Evolutionary conservation across 2,329 filamentous ascomycete species (phyloP).

Genomic region (Pestalotiopsis sp.): DNA sequence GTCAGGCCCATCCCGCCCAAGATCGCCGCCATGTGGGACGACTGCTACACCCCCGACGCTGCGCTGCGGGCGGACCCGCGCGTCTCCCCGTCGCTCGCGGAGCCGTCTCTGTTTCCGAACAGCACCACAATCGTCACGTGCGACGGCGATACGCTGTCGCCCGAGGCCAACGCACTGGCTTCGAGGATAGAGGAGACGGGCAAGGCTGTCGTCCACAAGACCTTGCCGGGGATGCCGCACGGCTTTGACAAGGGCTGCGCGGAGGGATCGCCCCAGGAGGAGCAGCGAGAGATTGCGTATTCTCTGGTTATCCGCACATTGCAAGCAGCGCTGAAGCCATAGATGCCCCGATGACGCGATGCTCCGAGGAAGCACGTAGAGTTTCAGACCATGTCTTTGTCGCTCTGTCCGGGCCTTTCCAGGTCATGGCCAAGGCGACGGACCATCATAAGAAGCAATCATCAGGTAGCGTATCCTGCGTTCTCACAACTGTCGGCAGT

Average conservation of each 20-base stretch:
- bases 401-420: neutral
- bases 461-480: neutral
- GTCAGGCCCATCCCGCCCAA: conserved; percentile 15
- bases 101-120: conserved; percentile 16
- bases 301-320: neutral
- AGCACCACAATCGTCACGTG: conserved; percentile 17
- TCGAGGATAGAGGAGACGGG: conserved; percentile 1
- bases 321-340: neutral
- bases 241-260: conserved; percentile 16
- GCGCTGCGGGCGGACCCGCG: conserved; percentile 15
- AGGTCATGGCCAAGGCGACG: neutral
- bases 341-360: neutral
- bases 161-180: conserved; percentile 16
- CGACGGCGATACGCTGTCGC: conserved; percentile 18
- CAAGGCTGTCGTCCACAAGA: conserved; percentile 12
- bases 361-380: neutral
- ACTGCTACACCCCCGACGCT: conserved; percentile 20
- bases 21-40: conserved; percentile 16
- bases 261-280: conserved; percentile 11
- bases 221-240: conserved; percentile 15
- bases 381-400: neutral
- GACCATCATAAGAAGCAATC: neutral
- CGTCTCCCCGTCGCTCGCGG: conserved; percentile 18
- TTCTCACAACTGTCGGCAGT: neutral
- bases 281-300: conserved; percentile 13